Base-by-base conservation (phyloP, 331 rosid species). In the Arachis monticola region DNA sequence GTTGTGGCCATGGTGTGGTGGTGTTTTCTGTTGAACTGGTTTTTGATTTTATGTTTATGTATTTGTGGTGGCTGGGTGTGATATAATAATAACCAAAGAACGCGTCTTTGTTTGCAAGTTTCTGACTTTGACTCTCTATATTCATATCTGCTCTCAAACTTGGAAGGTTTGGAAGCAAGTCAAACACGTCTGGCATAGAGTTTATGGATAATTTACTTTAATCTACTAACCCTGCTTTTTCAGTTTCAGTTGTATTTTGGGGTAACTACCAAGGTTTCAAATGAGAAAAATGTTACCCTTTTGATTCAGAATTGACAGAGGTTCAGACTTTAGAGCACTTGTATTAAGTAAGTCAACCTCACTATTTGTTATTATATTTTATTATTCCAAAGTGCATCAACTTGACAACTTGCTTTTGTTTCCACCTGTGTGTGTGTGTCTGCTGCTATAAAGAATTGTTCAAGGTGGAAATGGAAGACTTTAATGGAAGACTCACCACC, bases 131-230 rank as follows among this genome's bases (percentile, higher is more conserved):
- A 42, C 9, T 30, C 12, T 31, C 22, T 27, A 11, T 35, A 46
- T 75, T 0, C 1, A 8, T 17, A 17, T 38, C 13, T 48, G 53
- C 35, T 35, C 55, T 17, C 40, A 31, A 30, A 0, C 2, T 32
- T 46, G 41, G 17, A 8, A 31, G 17, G 61, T 6, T 50, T 13
- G 32, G 4, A 1, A 55, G 65, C 58, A 0, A 31, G 79, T 75
- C 73, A 75, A 64, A 75, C 57, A 65, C 58, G 79, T 8, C 10
- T 45, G 48, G 48, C 48, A 45, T 45, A 45, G 8, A 45, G 10
- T 45, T 38, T 5, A 38, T 38, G 41, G 41, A 38, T 38, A 38
- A 38, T 38, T 38, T 38, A 3, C 41, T 38, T 38, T 0, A 38
- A 38, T 38, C 1, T 38, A 38, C 5, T 38, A 4, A 38, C 41